Evolutionary conservation across 345 rosid genomes (phyloP).

Genomic region (Syzygium aqueum): DNA sequence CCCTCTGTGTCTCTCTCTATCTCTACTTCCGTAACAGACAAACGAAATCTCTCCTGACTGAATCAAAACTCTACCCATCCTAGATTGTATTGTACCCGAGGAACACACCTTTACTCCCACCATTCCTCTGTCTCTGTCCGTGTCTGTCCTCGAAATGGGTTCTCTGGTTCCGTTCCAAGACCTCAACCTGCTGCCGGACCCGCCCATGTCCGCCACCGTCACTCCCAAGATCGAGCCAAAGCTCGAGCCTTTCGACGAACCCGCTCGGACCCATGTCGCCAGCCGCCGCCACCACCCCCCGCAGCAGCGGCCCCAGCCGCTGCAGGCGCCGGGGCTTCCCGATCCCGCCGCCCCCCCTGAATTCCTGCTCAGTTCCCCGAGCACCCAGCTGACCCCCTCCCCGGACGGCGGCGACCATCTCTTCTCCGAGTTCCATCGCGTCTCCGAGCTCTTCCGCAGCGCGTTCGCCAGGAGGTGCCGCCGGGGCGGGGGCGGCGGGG

Average conservation of each 20-base stretch:
- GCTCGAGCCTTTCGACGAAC: constrained; percentile 42
- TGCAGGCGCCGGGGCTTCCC: constrained; percentile 4
- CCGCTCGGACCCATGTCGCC: neutral
- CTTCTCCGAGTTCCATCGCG: constrained; percentile 42
- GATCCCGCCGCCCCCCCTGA: constrained; percentile 18
- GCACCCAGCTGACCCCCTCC: constrained; percentile 7
- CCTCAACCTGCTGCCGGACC: constrained; percentile 39
- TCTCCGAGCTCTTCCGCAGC: constrained; percentile 46
- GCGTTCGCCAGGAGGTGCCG: constrained; percentile 40
- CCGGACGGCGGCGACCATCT: constrained; percentile 23
- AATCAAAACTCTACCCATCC: neutral
- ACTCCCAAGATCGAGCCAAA: constrained; percentile 43
- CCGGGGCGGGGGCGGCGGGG: constrained; percentile 15
- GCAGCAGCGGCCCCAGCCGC: neutral
- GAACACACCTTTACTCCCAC: neutral
- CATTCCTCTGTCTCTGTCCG: too few species aligned
- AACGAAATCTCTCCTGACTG: neutral
- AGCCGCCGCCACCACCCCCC: neutral
- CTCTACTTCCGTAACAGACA: neutral
- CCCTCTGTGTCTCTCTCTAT: too few species aligned
- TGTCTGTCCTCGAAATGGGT: constrained; percentile 23
- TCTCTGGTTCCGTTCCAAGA: constrained; percentile 49
- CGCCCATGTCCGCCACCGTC: constrained; percentile 10
- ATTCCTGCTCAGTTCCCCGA: constrained; percentile 16
- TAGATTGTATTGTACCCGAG: neutral